phyloP scores from a whole-genome alignment of 116 monocot genomes.

The Zostera marina region DNA sequence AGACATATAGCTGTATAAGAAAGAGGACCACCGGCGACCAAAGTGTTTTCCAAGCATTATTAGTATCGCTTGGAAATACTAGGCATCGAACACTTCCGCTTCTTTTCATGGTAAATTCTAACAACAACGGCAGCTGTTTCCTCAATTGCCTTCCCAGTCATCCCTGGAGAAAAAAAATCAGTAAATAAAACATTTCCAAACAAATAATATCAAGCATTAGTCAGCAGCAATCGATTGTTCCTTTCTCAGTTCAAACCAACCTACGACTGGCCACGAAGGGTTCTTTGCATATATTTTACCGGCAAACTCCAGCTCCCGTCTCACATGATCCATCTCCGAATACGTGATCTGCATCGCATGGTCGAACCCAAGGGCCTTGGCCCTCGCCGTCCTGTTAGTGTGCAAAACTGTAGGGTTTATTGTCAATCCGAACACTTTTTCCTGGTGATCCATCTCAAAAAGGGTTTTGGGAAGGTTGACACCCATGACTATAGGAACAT shows the following conservation, averaged over 20 bases:
- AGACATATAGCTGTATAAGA: no score
- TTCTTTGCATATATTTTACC: conserved; percentile 48
- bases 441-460: conserved; percentile 47
- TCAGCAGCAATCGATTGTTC: no score
- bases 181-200: no score
- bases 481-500: conserved; percentile 77
- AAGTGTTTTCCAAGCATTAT: no score
- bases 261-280: conserved; percentile 71
- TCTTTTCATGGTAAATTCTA: conserved; percentile 72
- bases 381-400: conserved; percentile 68
- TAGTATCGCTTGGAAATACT: conserved; percentile 71
- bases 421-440: conserved; percentile 64
- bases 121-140: conserved; percentile 77
- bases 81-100: conserved; percentile 50
- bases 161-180: no score
- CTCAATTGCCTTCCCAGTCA: conserved; percentile 87
- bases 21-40: no score
- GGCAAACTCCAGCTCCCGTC: conserved; percentile 47
- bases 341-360: conserved; percentile 47
- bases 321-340: conserved; percentile 80
- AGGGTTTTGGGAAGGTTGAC: conserved; percentile 52
- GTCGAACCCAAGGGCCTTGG: conserved; percentile 47
- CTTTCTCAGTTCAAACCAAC: no score
- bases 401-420: conserved; percentile 71
- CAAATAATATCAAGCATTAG: no score